Conservation (phyloP, 345 rosid genomes). For the Conringia planisiliqua region DNA sequence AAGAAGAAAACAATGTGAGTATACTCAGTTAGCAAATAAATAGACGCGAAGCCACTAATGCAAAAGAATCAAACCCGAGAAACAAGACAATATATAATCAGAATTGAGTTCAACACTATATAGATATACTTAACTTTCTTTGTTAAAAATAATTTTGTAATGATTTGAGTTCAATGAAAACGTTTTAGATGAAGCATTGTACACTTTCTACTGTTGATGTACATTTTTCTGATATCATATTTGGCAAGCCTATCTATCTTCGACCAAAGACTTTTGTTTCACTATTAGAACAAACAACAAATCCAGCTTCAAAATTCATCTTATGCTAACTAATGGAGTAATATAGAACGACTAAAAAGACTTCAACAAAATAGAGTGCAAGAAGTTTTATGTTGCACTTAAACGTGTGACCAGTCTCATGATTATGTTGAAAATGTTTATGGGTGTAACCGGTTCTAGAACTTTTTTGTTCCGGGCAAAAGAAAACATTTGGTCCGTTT, state of each 20-base stretch:
- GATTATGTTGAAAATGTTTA: too few species aligned
- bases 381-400: neutral
- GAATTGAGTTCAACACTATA: neutral
- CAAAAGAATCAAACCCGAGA: neutral
- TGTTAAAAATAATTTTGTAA: too few species aligned
- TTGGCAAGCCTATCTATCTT: too few species aligned
- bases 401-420: neutral
- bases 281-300: neutral
- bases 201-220: too few species aligned
- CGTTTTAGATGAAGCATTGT: too few species aligned
- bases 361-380: neutral
- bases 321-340: neutral
- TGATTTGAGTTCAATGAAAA: too few species aligned
- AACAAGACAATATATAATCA: neutral
- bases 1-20: neutral
- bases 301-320: neutral
- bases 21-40: neutral
- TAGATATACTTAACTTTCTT: too few species aligned
- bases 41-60: neutral
- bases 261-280: too few species aligned
- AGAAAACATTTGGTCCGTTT: too few species aligned
- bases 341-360: neutral
- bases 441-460: too few species aligned
- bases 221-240: too few species aligned
- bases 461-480: too few species aligned